Percentiles rank a stretch among this genome's conserved stretches.
phyloP scores from a whole-genome alignment of 2,329 filamentous ascomycete genomes.

The Hymenoscyphus repandus region DNA sequence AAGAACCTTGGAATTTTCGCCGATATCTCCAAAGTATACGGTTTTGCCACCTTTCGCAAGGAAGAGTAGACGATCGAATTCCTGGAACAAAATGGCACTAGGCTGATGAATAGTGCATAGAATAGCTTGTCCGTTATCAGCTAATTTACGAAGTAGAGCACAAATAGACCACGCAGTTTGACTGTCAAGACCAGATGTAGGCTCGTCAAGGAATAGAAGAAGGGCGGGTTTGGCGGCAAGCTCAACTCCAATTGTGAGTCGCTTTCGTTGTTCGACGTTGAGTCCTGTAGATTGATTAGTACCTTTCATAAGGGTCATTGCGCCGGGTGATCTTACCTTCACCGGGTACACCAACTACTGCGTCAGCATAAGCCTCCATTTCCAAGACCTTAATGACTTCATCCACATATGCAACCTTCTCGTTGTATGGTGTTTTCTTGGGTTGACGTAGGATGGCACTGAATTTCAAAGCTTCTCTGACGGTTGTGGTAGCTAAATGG shows the following conservation, averaged over 20 bases:
- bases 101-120: slow-evolving; percentile 98
- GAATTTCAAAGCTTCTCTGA: slow-evolving; percentile 83
- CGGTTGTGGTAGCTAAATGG: slow-evolving; percentile 76
- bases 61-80: slow-evolving; percentile 78
- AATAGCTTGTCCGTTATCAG: slow-evolving; percentile 83
- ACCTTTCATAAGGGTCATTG: neutral
- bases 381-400: slow-evolving; percentile 87
- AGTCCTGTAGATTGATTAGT: slow-evolving; percentile 13
- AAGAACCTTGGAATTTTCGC: slow-evolving; percentile 61
- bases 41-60: slow-evolving; percentile 70
- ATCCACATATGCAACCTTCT: slow-evolving; percentile 83
- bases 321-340: slow-evolving; percentile 46
- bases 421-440: slow-evolving; percentile 59
- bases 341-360: slow-evolving; percentile 83
- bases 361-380: slow-evolving; percentile 87
- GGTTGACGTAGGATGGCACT: slow-evolving; percentile 85
- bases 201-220: slow-evolving; percentile 89
- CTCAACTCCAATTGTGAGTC: slow-evolving; percentile 89
- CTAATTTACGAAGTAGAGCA: slow-evolving; percentile 81
- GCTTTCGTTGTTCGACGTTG: slow-evolving; percentile 57
- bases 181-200: slow-evolving; percentile 87
- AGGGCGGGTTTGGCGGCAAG: slow-evolving; percentile 86
- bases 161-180: slow-evolving; percentile 93
- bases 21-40: slow-evolving; percentile 78
- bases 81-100: slow-evolving; percentile 91